phyloP scores from a whole-genome alignment of 192 early-diverging fungal species.

The Physocladia obscura region DNA sequence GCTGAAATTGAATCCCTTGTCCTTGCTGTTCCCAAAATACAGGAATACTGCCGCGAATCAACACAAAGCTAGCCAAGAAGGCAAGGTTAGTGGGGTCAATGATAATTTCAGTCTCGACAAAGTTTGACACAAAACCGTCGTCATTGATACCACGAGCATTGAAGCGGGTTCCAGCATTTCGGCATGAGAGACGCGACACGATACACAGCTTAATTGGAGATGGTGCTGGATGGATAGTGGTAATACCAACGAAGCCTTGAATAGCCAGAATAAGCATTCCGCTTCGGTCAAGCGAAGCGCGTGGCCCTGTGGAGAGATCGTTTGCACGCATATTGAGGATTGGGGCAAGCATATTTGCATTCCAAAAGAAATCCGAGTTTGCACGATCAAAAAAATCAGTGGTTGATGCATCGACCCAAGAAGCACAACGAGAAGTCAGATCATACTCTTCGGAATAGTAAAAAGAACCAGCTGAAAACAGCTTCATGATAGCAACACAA shows the following conservation, averaged over 20 bases:
- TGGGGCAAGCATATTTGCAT: conserved; percentile 76
- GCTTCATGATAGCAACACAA: conserved; percentile 69
- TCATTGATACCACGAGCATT: conserved; percentile 96
- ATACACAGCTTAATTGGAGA: conserved; percentile 42
- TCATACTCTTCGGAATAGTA: conserved; percentile 90
- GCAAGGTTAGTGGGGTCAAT: conserved; percentile 47
- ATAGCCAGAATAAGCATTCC: conserved; percentile 76
- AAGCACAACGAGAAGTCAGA: conserved; percentile 63
- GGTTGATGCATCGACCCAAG: conserved; percentile 35
- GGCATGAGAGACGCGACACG: conserved; percentile 76
- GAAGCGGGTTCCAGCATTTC: conserved; percentile 86
- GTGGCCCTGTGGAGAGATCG: conserved; percentile 65
- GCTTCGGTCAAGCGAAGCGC: conserved; percentile 66
- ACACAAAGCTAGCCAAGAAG: conserved; percentile 58
- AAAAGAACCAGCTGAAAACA: conserved; percentile 84
- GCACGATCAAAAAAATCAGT: conserved; percentile 56
- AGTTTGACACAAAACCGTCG: conserved; percentile 95
- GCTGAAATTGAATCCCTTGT: conserved; percentile 63
- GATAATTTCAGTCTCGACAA: conserved; percentile 93
- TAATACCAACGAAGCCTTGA: conserved; percentile 73
- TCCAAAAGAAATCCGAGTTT: conserved; percentile 89
- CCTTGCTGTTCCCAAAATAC: conserved; percentile 98
- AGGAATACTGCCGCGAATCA: conserved; percentile 61
- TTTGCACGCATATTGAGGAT: conserved; percentile 75
- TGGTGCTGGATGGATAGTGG: conserved; percentile 18